Evolutionary conservation across 257 asterid species (phyloP), one percentile per base, ranked within the genome.

Genomic region (Nyctanthes arbortristis): DNA sequence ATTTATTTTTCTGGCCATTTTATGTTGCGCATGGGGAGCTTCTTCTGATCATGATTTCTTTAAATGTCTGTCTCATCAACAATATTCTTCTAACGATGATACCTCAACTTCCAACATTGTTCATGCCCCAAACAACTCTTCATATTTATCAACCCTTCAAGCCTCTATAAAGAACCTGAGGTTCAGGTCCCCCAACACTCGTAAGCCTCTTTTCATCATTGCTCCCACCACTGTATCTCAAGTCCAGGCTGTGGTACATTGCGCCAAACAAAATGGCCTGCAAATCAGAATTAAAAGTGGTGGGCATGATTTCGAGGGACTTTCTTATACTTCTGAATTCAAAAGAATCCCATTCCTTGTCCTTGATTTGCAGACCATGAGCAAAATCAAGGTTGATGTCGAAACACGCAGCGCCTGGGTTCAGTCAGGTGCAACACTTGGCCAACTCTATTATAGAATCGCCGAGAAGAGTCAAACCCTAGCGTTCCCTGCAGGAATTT

Each of bases 271-370:
- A 25, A 37, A 5, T 3, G 79, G 39, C 18, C 0, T 78, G 16
- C 58, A 78, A 20, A 63, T 75, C 33, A 63, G 82, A 64, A 70
- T 32, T 0, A 61, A 80, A 22, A 70, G 87, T 7, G 84, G 82
- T 3, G 85, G 85, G 45, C 85, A 80, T 18, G 85, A 80, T 69
- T 62, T 61, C 14, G 85, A 77, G 60, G 85, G 79, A 6, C 79
- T 78, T 2, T 81, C 86, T 13, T 82, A 54, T 22, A 49, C 52
- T 3, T n/a, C n/a, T n/a, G n/a, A n/a, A n/a, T n/a, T 69, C 82
- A 1, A 29, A 34, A n/a, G n/a, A 4, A 20, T 63, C 16, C 79
- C 80, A 0, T 82, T 82, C 10, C 60, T 71, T 16, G 18, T 79
- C 65, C 16, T 82, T 1, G 84, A 82, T 60, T 18, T 82, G 78